phyloP scores from a whole-genome alignment of 306 rosid genomes.

The Prunus padus region DNA sequence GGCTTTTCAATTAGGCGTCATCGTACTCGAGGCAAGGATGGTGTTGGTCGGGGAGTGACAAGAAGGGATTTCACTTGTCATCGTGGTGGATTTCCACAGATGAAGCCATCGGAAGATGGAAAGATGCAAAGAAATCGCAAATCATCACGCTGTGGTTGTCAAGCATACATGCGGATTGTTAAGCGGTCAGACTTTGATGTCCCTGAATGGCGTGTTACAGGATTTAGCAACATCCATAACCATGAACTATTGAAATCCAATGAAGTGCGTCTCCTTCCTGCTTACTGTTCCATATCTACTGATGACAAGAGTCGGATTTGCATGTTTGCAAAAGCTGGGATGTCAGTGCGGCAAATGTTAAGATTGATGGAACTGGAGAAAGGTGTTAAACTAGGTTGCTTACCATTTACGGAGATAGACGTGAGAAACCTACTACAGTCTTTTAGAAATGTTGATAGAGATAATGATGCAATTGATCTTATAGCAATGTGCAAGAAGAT shows the following conservation, averaged over 20 bases:
- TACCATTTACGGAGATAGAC: slow-evolving; percentile 75
- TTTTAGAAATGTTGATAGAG: slow-evolving; percentile 71
- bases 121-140: slow-evolving; percentile 85
- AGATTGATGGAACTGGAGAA: slow-evolving; percentile 87
- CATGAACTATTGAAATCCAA: slow-evolving; percentile 68
- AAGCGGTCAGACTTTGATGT: slow-evolving; percentile 74
- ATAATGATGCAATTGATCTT: slow-evolving; percentile 81
- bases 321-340: slow-evolving; percentile 88
- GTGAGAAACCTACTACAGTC: slow-evolving; percentile 80
- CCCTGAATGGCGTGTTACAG: slow-evolving; percentile 93
- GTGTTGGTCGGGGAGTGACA: slow-evolving; percentile 86
- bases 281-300: slow-evolving; percentile 65
- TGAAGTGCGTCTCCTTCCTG: slow-evolving; percentile 62
- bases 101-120: slow-evolving; percentile 75
- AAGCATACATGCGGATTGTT: slow-evolving; percentile 80
- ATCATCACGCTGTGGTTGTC: slow-evolving; percentile 84
- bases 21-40: slow-evolving; percentile 88
- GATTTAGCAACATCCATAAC: slow-evolving; percentile 75
- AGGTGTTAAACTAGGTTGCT: slow-evolving; percentile 81
- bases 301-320: slow-evolving; percentile 90
- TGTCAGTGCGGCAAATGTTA: slow-evolving; percentile 90
- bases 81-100: slow-evolving; percentile 81
- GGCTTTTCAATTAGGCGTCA: slow-evolving; percentile 87
- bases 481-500: slow-evolving; percentile 75
- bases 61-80: slow-evolving; percentile 90